Evolutionary conservation across 441 rosid genomes (phyloP).

Genomic region (Mallotus japonicus): DNA sequence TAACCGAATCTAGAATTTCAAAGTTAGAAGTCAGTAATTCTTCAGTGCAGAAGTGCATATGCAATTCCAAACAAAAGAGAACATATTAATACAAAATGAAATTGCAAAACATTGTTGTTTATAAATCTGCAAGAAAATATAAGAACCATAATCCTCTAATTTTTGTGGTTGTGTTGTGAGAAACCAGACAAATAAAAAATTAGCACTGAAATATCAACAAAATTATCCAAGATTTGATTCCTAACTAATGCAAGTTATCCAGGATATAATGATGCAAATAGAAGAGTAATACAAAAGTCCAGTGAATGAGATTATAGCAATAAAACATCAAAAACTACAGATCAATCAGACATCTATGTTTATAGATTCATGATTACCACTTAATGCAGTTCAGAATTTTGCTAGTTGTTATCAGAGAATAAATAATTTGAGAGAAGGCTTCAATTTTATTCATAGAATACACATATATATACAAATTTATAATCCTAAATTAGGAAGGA

Average conservation of each 20-base stretch:
- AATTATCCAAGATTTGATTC: background rate
- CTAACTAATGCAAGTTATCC: background rate
- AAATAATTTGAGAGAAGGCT: too few species aligned
- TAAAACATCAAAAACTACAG: background rate
- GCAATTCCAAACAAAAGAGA: background rate
- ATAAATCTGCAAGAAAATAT: background rate
- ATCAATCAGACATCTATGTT: background rate
- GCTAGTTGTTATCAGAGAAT: background rate
- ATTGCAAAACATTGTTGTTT: background rate
- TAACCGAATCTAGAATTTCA: slow-evolving; percentile 62
- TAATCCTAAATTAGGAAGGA: too few species aligned
- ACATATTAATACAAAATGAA: background rate
- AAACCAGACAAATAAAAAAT: background rate
- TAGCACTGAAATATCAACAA: background rate
- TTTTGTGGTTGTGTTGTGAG: background rate
- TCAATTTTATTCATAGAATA: too few species aligned
- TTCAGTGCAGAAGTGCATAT: background rate
- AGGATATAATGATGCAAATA: slow-evolving; percentile 7
- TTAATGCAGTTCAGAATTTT: background rate
- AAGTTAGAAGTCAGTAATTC: slow-evolving; percentile 8
- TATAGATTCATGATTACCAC: background rate
- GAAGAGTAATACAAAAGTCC: background rate
- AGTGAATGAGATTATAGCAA: background rate
- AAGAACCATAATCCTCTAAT: background rate
- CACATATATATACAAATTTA: too few species aligned